Percentiles rank a stretch among this genome's conserved stretches.
These are phyloP conservation scores for Penstemon eatonii DNA, from an alignment of 257 asterid genomes.

Conservation along the genomic window DNA sequence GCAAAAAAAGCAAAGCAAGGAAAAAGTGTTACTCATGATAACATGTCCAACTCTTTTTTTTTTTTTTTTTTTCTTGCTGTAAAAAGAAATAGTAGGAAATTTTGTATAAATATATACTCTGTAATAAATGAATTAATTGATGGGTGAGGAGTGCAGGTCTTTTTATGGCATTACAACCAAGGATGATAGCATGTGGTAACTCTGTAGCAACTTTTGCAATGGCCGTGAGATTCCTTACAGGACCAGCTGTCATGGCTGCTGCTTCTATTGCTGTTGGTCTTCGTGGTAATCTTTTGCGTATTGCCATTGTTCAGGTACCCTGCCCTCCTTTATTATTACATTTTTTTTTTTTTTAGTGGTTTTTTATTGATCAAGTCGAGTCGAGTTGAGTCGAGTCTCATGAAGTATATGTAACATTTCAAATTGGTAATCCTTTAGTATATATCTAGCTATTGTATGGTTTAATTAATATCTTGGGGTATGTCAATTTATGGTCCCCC, in stretches of 20 bases:
- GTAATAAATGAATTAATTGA: background rate
- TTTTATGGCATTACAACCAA: slow-evolving; percentile 98
- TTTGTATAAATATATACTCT: too few species aligned
- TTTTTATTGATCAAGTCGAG: background rate
- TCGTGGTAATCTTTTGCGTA: slow-evolving; percentile 81
- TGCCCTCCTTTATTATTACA: background rate
- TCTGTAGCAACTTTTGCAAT: slow-evolving; percentile 78
- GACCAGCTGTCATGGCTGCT: slow-evolving; percentile 99
- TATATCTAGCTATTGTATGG: too few species aligned
- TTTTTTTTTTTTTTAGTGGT: background rate
- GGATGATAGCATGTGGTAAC: slow-evolving; percentile 98
- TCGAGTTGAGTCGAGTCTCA: background rate
- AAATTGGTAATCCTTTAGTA: background rate
- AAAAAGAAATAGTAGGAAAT: too few species aligned
- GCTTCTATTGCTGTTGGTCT: slow-evolving; percentile 98
- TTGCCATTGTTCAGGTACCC: slow-evolving; percentile 91
- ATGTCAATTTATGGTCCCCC: slow-evolving; percentile 35
- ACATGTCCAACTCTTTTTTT: slow-evolving; percentile 42
- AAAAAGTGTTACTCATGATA: slow-evolving; percentile 48
- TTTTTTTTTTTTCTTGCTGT: too few species aligned
- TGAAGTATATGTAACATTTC: too few species aligned
- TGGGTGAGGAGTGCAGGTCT: slow-evolving; percentile 50
- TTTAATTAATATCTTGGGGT: background rate
- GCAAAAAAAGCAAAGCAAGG: slow-evolving; percentile 46
- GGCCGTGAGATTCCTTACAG: slow-evolving; percentile 98